Evolutionary conservation across 2,329 filamentous ascomycete species (phyloP).

Genomic region (Cladosporium oxysporum): DNA sequence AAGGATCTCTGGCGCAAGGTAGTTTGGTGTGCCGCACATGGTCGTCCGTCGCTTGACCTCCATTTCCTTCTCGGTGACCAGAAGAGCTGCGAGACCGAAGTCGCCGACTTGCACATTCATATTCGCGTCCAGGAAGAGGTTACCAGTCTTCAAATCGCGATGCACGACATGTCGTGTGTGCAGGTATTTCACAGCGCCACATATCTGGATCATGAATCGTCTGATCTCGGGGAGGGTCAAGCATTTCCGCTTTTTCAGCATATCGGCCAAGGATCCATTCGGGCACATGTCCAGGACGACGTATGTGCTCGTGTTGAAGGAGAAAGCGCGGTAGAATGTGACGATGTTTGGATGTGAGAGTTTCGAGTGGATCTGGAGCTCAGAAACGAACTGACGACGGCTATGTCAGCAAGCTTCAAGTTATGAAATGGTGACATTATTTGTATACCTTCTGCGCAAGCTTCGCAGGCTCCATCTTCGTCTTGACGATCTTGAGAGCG

Average conservation of each 20-base stretch:
- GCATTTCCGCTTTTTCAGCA: slow-evolving; percentile 89
- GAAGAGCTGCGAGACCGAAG: slow-evolving; percentile 88
- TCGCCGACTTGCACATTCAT: slow-evolving; percentile 99
- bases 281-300: slow-evolving; percentile 92
- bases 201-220: slow-evolving; percentile 91
- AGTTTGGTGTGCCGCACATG: slow-evolving; percentile 95
- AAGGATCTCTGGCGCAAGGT: slow-evolving; percentile 94
- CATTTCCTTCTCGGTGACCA: slow-evolving; percentile 90
- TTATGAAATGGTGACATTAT: background rate
- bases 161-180: slow-evolving; percentile 95
- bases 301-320: slow-evolving; percentile 85
- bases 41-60: slow-evolving; percentile 80
- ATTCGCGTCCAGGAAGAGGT: slow-evolving; percentile 87
- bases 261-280: slow-evolving; percentile 95
- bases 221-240: slow-evolving; percentile 92
- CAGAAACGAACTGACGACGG: slow-evolving; percentile 63
- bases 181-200: slow-evolving; percentile 97
- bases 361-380: slow-evolving; percentile 97
- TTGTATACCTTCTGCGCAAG: slow-evolving; percentile 75
- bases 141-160: slow-evolving; percentile 95
- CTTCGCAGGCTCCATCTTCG: slow-evolving; percentile 74
- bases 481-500: slow-evolving; percentile 81
- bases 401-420: slow-evolving; percentile 17
- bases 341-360: slow-evolving; percentile 96
- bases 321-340: slow-evolving; percentile 90